phyloP scores from a whole-genome alignment of 805 yeast genomes.

The Tetrapisispora phaffii region DNA sequence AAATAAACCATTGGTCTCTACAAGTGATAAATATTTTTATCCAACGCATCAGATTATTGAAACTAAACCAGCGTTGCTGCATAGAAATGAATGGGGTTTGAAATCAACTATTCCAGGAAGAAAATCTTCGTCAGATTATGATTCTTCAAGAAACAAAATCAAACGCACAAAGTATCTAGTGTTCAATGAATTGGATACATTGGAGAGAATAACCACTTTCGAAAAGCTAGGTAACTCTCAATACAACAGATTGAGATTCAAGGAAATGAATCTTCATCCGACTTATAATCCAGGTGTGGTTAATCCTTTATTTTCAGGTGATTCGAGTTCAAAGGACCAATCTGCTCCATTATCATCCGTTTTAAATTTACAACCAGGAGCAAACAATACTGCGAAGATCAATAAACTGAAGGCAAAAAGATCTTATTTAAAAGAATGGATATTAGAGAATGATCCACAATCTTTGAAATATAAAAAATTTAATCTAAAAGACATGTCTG shows the following conservation, averaged over 20 bases:
- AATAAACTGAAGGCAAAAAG: constrained; percentile 31
- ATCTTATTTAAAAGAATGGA: constrained; percentile 44
- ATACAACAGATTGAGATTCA: constrained; percentile 55
- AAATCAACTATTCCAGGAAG: constrained; percentile 60
- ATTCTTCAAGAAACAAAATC: constrained; percentile 55
- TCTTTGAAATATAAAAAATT: constrained; percentile 24
- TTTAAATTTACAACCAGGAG: constrained; percentile 8
- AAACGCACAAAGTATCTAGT: constrained; percentile 50
- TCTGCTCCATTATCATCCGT: constrained; percentile 16
- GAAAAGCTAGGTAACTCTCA: constrained; percentile 49
- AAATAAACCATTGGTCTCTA: constrained; percentile 7
- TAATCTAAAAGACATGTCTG: constrained; percentile 28
- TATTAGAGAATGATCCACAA: constrained; percentile 42
- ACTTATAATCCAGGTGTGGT: constrained; percentile 16
- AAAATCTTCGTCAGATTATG: constrained; percentile 50
- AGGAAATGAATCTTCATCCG: constrained; percentile 49
- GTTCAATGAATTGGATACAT: constrained; percentile 56
- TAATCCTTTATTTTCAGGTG: constrained; percentile 30
- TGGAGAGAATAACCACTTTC: constrained; percentile 59
- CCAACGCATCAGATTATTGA: constrained; percentile 71
- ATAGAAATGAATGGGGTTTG: constrained; percentile 65
- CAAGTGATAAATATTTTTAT: neutral
- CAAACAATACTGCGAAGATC: constrained; percentile 8
- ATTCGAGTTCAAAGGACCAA: constrained; percentile 5
- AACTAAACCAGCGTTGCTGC: constrained; percentile 55